A percentile compares a stretch with the other conserved stretches of the same genome.
Conservation (phyloP, 1,284 basidiomycete genomes). For the Marasmius oreades region DNA sequence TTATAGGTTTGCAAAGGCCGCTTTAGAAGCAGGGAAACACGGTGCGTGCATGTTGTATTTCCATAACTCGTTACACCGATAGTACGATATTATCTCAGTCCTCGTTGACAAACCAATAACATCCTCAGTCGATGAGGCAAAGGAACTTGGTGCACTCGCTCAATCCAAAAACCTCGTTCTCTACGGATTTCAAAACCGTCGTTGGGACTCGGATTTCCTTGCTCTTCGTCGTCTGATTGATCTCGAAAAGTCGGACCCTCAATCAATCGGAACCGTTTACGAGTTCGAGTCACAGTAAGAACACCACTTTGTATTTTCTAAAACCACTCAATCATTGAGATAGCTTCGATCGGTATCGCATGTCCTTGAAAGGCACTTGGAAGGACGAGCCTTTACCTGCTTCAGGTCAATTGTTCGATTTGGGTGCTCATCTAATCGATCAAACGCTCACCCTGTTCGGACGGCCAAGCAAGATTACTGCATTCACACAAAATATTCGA, state of each 20-base stretch:
- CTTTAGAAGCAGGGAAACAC: conserved; percentile 74
- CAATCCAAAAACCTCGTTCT: conserved; percentile 63
- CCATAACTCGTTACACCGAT: no score
- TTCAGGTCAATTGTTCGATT: conserved; percentile 58
- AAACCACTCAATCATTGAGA: neutral
- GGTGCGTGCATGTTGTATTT: conserved; percentile 41
- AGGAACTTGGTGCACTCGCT: conserved; percentile 66
- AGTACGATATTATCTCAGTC: conserved; percentile 35
- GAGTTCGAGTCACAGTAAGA: conserved; percentile 76
- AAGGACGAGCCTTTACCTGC: conserved; percentile 57
- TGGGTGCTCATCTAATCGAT: conserved; percentile 73
- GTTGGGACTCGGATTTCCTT: conserved; percentile 83
- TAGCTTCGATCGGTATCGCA: conserved; percentile 78
- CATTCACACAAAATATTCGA: conserved; percentile 65
- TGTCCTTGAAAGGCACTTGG: conserved; percentile 66
- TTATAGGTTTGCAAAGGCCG: conserved; percentile 63
- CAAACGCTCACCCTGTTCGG: conserved; percentile 79
- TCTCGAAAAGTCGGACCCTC: conserved; percentile 45
- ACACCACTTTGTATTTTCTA: neutral
- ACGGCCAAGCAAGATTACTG: conserved; percentile 65
- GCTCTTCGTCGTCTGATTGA: conserved; percentile 66
- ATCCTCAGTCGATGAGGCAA: conserved; percentile 61
- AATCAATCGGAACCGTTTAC: conserved; percentile 59
- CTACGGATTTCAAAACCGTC: conserved; percentile 79
- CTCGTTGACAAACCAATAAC: conserved; percentile 86